Conservation (phyloP, 495 filamentous ascomycete genomes). For the Podospora pseudocomata region DNA sequence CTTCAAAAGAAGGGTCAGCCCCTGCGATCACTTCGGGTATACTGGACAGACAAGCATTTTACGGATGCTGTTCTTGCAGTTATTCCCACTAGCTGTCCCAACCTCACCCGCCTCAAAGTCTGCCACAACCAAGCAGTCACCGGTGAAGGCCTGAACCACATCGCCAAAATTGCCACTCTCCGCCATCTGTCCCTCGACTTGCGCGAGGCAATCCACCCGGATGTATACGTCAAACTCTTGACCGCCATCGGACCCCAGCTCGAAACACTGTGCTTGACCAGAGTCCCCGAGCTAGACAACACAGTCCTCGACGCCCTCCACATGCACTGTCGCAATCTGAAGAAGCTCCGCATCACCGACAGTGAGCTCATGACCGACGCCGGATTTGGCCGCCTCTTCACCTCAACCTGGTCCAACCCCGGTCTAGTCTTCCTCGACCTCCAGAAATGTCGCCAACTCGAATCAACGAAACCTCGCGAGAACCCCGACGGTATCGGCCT, state of each 20-base stretch:
- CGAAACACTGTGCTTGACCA: conserved; percentile 67
- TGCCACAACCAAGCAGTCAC: conserved; percentile 51
- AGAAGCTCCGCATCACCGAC: conserved; percentile 72
- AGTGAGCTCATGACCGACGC: conserved; percentile 71
- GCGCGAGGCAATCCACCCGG: conserved; percentile 50
- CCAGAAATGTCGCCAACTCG: conserved; percentile 67
- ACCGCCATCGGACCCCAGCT: conserved; percentile 56
- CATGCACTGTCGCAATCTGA: conserved; percentile 59
- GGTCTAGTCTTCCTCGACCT: conserved; percentile 67
- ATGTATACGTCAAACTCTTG: conserved; percentile 58
- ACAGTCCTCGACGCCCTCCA: conserved; percentile 62
- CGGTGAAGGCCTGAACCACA: conserved; percentile 43
- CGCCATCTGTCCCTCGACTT: conserved; percentile 70
- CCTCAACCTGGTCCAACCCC: conserved; percentile 62
- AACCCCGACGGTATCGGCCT: conserved; percentile 67
- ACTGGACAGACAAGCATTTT: conserved; percentile 66
- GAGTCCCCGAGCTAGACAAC: conserved; percentile 56
- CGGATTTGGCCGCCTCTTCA: conserved; percentile 67
- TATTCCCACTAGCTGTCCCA: conserved; percentile 54
- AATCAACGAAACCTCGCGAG: conserved; percentile 50
- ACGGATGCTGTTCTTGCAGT: conserved; percentile 53
- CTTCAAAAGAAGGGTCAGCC: conserved; percentile 58
- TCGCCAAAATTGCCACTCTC: conserved; percentile 57
- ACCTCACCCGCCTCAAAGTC: conserved; percentile 70
- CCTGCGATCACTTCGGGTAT: conserved; percentile 66